A percentile compares a stretch with the other conserved stretches of the same genome.
phyloP scores from a whole-genome alignment of 2,329 filamentous ascomycete species.

The Thelonectria discophora region DNA sequence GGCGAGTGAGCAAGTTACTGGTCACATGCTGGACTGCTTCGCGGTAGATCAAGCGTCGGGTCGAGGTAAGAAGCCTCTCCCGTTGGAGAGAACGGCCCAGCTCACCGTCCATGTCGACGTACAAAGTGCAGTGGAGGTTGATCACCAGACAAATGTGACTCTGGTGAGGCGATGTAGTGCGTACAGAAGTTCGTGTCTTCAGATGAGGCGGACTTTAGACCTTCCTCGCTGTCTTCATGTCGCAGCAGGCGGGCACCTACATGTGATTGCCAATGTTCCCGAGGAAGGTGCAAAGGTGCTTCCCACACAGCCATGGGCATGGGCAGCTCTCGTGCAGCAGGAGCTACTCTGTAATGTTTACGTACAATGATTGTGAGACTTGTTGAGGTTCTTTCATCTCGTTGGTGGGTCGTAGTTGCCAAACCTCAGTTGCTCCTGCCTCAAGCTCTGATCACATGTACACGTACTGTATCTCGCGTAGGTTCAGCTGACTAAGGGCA shows the following conservation, averaged over 20 bases:
- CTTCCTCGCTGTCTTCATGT: background rate
- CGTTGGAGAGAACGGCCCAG: background rate
- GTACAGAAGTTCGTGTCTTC: background rate
- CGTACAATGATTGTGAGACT: background rate
- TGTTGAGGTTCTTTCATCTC: background rate
- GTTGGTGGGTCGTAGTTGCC: too few species aligned
- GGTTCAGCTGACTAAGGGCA: too few species aligned
- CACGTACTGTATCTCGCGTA: too few species aligned
- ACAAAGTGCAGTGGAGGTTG: background rate
- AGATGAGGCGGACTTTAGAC: background rate
- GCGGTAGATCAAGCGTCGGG: background rate
- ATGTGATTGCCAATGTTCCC: constrained; percentile 3
- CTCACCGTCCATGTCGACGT: background rate
- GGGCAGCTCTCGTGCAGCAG: background rate
- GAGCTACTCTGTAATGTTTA: background rate
- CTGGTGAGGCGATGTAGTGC: background rate
- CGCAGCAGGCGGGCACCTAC: constrained; percentile 2
- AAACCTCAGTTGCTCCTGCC: too few species aligned
- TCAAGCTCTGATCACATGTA: too few species aligned
- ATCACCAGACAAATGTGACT: background rate
- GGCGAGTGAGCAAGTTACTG: background rate
- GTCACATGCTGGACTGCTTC: background rate
- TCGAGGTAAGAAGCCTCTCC: background rate
- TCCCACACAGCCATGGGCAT: background rate
- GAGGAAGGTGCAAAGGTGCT: background rate